Evolutionary conservation across 2,329 filamentous ascomycete species (phyloP).

Genomic region (Microthyrium microscopicum): DNA sequence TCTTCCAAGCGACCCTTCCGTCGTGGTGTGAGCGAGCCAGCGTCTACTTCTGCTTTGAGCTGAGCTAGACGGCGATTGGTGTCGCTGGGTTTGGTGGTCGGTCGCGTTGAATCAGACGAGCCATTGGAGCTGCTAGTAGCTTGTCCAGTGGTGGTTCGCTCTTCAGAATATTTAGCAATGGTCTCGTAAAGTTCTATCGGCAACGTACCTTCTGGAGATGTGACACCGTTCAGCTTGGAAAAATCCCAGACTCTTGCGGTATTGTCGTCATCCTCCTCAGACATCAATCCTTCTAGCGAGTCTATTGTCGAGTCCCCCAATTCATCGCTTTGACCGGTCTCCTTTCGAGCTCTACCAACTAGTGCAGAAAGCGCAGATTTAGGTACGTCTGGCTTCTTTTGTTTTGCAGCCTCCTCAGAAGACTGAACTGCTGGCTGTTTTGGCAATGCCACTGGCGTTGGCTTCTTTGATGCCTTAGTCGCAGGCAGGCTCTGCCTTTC

Average conservation of each 20-base stretch:
- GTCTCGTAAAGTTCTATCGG: no score
- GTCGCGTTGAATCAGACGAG: no score
- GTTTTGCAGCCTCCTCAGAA: neutral
- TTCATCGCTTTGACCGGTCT: constrained; percentile 12
- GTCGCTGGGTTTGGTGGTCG: no score
- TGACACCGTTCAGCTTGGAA: neutral
- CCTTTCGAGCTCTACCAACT: constrained; percentile 20
- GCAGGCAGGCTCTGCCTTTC: neutral
- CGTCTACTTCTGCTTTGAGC: no score
- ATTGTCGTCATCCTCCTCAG: constrained; percentile 12
- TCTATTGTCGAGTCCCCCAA: constrained; percentile 31
- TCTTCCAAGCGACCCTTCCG: no score
- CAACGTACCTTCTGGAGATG: no score
- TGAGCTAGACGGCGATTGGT: no score
- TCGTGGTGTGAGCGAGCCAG: no score
- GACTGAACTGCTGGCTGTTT: neutral
- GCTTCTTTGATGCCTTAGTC: neutral
- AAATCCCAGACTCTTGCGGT: neutral
- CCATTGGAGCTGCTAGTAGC: no score
- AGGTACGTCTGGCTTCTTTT: constrained; percentile 6
- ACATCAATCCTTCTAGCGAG: constrained; percentile 28
- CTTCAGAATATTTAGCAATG: no score
- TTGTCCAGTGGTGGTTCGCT: no score
- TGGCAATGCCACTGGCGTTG: neutral
- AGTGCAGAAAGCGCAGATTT: constrained; percentile 10